phyloP scores from a whole-genome alignment of 306 rosid genomes.

The Amphicarpaea edgeworthii region DNA sequence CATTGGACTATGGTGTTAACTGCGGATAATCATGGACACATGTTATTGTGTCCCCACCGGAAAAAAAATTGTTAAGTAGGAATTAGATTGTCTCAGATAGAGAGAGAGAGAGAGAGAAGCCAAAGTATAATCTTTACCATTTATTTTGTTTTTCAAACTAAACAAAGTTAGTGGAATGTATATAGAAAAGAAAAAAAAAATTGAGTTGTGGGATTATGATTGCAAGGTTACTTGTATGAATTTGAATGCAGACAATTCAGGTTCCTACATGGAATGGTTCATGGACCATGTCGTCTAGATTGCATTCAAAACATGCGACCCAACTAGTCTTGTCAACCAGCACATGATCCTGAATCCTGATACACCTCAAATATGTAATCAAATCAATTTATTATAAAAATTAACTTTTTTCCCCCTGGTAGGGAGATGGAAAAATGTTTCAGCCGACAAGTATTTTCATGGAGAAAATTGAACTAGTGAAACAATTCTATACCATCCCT shows the following conservation, averaged over 20 bases:
- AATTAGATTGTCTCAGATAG: neutral
- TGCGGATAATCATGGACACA: neutral
- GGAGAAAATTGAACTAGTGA: neutral
- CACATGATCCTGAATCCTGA: neutral
- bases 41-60: neutral
- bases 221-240: neutral
- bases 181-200: neutral
- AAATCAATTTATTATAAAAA: neutral
- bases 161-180: neutral
- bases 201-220: neutral
- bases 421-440: neutral
- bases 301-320: neutral
- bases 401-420: neutral
- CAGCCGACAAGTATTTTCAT: neutral
- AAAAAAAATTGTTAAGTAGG: neutral
- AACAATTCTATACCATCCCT: neutral
- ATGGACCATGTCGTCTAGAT: neutral
- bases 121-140: neutral
- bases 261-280: neutral
- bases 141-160: neutral
- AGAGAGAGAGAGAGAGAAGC: neutral
- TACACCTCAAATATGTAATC: neutral
- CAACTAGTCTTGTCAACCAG: conserved; percentile 21
- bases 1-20: neutral
- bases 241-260: neutral